phyloP scores from a whole-genome alignment of 78 protist species.

The Cavenderia fasciculata region DNA sequence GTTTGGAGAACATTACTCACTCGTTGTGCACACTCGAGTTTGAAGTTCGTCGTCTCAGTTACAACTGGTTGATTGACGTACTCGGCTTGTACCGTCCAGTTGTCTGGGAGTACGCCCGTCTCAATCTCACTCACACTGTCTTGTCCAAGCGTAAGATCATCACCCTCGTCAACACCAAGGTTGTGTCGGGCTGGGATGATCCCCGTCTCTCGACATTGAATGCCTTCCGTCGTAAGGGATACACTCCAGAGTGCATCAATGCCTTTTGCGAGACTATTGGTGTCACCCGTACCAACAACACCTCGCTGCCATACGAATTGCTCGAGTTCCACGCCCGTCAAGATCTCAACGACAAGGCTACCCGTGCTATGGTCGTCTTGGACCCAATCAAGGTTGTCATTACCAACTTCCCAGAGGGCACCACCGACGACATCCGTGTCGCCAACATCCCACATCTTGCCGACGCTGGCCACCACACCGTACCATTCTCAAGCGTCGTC shows the following conservation, averaged over 20 bases:
- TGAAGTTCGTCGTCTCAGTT: slow-evolving; percentile 87
- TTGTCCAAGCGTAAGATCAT: slow-evolving; percentile 96
- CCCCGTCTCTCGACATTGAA: slow-evolving; percentile 97
- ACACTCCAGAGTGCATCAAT: slow-evolving; percentile 93
- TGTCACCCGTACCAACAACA: slow-evolving; percentile 85
- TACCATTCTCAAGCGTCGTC: slow-evolving; percentile 73
- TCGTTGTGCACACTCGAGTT: slow-evolving; percentile 99
- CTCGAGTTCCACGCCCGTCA: slow-evolving; percentile 77
- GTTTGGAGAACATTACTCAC: slow-evolving; percentile 98
- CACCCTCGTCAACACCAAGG: slow-evolving; percentile 72
- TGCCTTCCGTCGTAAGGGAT: slow-evolving; percentile 96
- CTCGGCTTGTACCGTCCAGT: slow-evolving; percentile 94
- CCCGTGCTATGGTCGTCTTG: slow-evolving; percentile 84
- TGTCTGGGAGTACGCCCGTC: slow-evolving; percentile 97
- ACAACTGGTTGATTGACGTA: slow-evolving; percentile 96
- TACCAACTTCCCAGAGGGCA: slow-evolving; percentile 39
- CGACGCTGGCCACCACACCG: slow-evolving; percentile 73
- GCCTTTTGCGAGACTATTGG: slow-evolving; percentile 93
- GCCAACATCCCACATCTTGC: slow-evolving; percentile 89
- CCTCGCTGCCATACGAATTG: slow-evolving; percentile 58
- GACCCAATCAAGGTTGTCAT: slow-evolving; percentile 89
- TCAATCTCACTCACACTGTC: slow-evolving; percentile 93
- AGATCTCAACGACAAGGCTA: slow-evolving; percentile 68
- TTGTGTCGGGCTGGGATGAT: slow-evolving; percentile 98
- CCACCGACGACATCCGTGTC: slow-evolving; percentile 54